Evolutionary conservation across 352 stramenopile genomes (phyloP), one percentile per base, ranked within the genome.

Genomic region (Globisporangium acanthophoron): DNA sequence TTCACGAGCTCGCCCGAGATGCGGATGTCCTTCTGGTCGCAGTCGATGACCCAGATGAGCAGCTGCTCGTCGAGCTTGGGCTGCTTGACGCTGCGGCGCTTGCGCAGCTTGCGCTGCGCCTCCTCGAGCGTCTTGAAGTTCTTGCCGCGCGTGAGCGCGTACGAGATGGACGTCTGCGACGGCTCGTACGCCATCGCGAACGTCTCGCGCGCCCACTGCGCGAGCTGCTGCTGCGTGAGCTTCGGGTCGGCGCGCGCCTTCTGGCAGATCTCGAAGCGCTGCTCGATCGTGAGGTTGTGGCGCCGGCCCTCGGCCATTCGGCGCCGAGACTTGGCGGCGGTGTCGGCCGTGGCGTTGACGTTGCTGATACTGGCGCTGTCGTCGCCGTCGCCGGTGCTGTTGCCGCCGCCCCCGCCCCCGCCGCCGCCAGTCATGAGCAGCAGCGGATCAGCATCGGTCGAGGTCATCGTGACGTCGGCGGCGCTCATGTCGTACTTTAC

Each of bases 121-220:
- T 80, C 78, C 49, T 88, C 80, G 39, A 91, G 79, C 56, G 73
- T 74, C 54, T 83, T 78, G 58, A 91, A 89, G 52, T 75, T 65
- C 47, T 82, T 74, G 43, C 76, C 71, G 45, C 76, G 80, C 65
- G 89, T 93, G 59, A 93, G 77, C 67, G 85, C 87, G 67, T 91
- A 84, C 65, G 78, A 90, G 65, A 93, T 90, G 33, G 80, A 84
- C 57, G 83, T 84, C 69, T 93, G 83, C 57, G 83, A 91, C 59
- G 83, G 83, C 66, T 85, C 77, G 60, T 78, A 82, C n/a, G 71
- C 49, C 37, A 93, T 72, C 11, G 55, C 51, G 62, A 93, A 93
- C 58, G 81, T 71, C 31, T 86, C 74, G 59, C 84, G 85, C 16
- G 83, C 83, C 83, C 83, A 93, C 39, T 85, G 71, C 54, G 77